phyloP scores from a whole-genome alignment of 345 rosid species.

The Angophora floribunda region DNA sequence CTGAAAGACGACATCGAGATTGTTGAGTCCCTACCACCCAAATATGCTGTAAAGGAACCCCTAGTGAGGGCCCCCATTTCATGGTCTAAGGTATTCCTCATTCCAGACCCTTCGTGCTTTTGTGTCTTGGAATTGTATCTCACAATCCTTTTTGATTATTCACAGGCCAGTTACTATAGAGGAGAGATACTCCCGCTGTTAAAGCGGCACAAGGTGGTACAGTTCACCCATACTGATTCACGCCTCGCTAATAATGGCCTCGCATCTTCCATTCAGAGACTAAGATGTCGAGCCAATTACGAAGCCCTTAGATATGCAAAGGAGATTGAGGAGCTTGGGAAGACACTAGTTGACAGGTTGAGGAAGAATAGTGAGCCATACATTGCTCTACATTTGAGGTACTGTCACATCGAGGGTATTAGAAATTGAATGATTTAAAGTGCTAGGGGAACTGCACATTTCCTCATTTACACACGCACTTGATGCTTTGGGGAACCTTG shows the following conservation, averaged over 20 bases:
- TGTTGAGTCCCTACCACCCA: constrained; percentile 69
- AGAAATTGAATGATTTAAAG: background rate
- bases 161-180: constrained; percentile 94
- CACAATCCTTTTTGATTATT: background rate
- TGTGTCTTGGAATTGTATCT: background rate
- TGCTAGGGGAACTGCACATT: background rate
- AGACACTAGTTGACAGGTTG: constrained; percentile 53
- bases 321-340: constrained; percentile 73
- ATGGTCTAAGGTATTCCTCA: constrained; percentile 80
- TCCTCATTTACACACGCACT: background rate
- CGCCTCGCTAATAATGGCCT: constrained; percentile 85
- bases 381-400: constrained; percentile 91
- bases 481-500: background rate
- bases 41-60: constrained; percentile 43
- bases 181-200: constrained; percentile 54
- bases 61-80: constrained; percentile 84
- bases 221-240: constrained; percentile 89
- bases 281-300: constrained; percentile 94
- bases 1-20: constrained; percentile 71
- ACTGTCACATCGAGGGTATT: background rate
- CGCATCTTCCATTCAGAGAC: constrained; percentile 61
- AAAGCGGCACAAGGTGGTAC: constrained; percentile 72
- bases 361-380: constrained; percentile 62
- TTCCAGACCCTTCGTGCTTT: background rate
- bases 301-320: constrained; percentile 56